Evolutionary conservation across 192 early-diverging fungal species (phyloP).

Genomic region (Backusella luteola): DNA sequence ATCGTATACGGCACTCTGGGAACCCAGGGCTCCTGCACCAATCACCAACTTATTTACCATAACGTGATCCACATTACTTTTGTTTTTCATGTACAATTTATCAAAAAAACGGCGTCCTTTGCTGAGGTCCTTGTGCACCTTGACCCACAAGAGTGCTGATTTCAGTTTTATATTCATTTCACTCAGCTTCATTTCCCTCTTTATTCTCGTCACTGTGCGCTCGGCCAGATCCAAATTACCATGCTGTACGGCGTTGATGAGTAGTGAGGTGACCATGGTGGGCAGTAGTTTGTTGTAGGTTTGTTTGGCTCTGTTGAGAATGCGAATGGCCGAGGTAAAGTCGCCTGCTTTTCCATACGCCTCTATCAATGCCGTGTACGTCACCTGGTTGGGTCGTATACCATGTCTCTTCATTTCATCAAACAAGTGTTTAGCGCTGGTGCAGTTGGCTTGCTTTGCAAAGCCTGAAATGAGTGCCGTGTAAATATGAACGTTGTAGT

Average conservation of each 20-base stretch:
- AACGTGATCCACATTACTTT: neutral
- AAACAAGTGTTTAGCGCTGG: constrained; percentile 17
- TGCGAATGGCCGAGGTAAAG: constrained; percentile 5
- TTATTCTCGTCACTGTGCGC: neutral
- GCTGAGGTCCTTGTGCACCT: constrained; percentile 13
- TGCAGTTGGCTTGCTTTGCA: constrained; percentile 13
- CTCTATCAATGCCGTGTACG: constrained; percentile 21
- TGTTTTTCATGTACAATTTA: constrained; percentile 3
- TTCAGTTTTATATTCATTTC: constrained; percentile 16
- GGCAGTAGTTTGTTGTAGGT: neutral
- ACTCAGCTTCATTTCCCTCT: neutral
- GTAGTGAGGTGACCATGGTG: constrained; percentile 16
- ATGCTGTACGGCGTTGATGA: constrained; percentile 18
- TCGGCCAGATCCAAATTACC: constrained; percentile 12
- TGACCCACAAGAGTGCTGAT: constrained; percentile 23
- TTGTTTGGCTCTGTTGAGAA: constrained; percentile 1
- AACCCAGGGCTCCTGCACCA: constrained; percentile 2
- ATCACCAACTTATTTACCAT: constrained; percentile 34
- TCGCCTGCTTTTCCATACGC: constrained; percentile 24
- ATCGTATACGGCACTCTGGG: constrained; percentile 13
- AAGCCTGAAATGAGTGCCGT: constrained; percentile 31
- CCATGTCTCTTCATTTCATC: constrained; percentile 26
- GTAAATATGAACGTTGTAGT: constrained; percentile 28
- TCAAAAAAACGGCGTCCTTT: constrained; percentile 15
- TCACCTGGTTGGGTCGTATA: constrained; percentile 17